A percentile compares a stretch with the other conserved stretches of the same genome.
phyloP scores from a whole-genome alignment of 306 rosid species.

The Dryas drummondii region DNA sequence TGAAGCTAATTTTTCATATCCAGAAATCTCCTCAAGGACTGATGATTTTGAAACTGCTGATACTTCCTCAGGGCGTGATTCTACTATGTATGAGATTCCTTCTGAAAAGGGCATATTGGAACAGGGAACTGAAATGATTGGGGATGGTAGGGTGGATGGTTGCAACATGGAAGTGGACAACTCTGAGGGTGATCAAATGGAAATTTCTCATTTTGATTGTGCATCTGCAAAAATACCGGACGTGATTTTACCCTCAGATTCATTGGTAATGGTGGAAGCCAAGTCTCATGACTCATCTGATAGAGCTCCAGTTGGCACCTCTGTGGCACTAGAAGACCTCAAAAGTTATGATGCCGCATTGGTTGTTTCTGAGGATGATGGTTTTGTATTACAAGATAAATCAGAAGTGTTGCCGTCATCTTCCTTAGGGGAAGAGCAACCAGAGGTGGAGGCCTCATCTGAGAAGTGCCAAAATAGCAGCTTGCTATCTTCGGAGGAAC shows the following conservation, averaged over 20 bases:
- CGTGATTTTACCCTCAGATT: conserved; percentile 11
- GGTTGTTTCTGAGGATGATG: conserved; percentile 15
- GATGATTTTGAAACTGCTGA: conserved; percentile 20
- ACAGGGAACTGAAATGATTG: conserved; percentile 14
- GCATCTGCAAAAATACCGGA: conserved; percentile 4
- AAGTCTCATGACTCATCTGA: conserved; percentile 20
- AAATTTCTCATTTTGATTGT: conserved; percentile 28
- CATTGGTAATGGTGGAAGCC: conserved; percentile 11
- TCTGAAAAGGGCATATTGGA: conserved; percentile 24
- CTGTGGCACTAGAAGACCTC: conserved; percentile 6
- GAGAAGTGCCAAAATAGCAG: not conserved
- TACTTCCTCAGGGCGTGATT: not conserved
- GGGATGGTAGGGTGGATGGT: conserved; percentile 17
- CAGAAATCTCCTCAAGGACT: conserved; percentile 10
- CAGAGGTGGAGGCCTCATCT: not conserved
- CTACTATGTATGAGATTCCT: conserved; percentile 10
- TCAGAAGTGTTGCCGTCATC: conserved; percentile 18
- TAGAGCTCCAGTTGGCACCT: conserved; percentile 17
- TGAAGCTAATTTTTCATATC: conserved; percentile 25
- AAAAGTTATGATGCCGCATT: conserved; percentile 19
- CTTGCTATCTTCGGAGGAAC: not conserved
- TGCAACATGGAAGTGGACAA: conserved; percentile 33
- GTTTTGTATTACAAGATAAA: not conserved
- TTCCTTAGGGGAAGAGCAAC: conserved; percentile 12
- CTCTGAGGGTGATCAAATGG: conserved; percentile 24